phyloP scores from a whole-genome alignment of 2,329 filamentous ascomycete genomes.

The Aschersonia sp. region DNA sequence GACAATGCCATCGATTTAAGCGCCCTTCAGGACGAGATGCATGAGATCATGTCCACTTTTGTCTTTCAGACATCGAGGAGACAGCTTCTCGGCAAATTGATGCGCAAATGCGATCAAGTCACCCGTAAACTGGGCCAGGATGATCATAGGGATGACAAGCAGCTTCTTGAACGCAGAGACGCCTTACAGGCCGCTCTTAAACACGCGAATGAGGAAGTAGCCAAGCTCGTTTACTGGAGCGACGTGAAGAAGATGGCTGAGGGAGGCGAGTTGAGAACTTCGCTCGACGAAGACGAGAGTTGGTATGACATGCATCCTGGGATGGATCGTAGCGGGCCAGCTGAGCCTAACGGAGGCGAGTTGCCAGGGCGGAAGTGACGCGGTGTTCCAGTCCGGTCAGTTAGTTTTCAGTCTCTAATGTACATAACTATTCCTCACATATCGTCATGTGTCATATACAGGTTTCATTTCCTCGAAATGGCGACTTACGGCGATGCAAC shows the following conservation, averaged over 20 bases:
- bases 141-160: conserved; percentile 14
- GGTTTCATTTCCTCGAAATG: background rate
- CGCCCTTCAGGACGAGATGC: conserved; percentile 64
- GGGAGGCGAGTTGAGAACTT: conserved; percentile 29
- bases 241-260: conserved; percentile 60
- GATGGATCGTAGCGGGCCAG: conserved; percentile 37
- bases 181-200: conserved; percentile 62
- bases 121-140: conserved; percentile 21
- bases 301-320: conserved; percentile 32
- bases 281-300: conserved; percentile 22
- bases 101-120: conserved; percentile 37
- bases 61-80: conserved; percentile 81
- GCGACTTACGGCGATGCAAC: too few species aligned
- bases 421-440: background rate
- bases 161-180: conserved; percentile 33
- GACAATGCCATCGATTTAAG: conserved; percentile 61
- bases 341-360: conserved; percentile 16
- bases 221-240: conserved; percentile 75
- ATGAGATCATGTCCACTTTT: conserved; percentile 73
- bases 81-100: conserved; percentile 58
- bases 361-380: conserved; percentile 1
- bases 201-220: conserved; percentile 69
- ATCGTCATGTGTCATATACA: background rate
- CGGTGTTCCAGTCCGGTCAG: background rate
- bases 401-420: background rate